Evolutionary conservation across 2,329 filamentous ascomycete genomes (phyloP).

Genomic region (Claviceps maximensis): DNA sequence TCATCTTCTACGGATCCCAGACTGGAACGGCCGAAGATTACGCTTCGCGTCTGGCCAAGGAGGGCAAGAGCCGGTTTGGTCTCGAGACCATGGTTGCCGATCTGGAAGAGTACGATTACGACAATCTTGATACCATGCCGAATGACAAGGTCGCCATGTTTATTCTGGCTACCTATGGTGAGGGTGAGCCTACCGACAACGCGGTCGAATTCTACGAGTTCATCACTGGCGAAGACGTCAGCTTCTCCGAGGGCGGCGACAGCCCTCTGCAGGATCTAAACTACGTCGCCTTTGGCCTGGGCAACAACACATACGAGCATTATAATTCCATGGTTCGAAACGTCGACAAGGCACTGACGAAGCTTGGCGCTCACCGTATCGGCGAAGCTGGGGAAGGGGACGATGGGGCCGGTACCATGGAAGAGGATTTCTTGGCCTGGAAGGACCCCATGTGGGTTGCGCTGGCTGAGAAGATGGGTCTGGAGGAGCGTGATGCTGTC

Average conservation of each 20-base stretch:
- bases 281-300: slow-evolving; percentile 89
- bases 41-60: slow-evolving; percentile 88
- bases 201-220: slow-evolving; percentile 99
- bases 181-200: slow-evolving; percentile 97
- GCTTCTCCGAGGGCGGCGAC: slow-evolving; percentile 64
- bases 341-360: slow-evolving; percentile 67
- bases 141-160: slow-evolving; percentile 90
- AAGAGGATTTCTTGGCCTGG: slow-evolving; percentile 98
- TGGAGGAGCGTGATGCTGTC: slow-evolving; percentile 90
- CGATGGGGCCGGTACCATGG: slow-evolving; percentile 97
- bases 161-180: slow-evolving; percentile 91
- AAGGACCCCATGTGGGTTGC: slow-evolving; percentile 98
- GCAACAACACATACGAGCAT: slow-evolving; percentile 99
- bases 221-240: slow-evolving; percentile 65
- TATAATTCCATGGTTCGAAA: slow-evolving; percentile 98
- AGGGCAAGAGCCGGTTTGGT: slow-evolving; percentile 90
- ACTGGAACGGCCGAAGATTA: slow-evolving; percentile 98
- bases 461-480: slow-evolving; percentile 65
- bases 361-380: slow-evolving; percentile 72
- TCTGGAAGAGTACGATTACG: slow-evolving; percentile 93
- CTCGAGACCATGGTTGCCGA: slow-evolving; percentile 98
- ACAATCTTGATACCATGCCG: slow-evolving; percentile 80
- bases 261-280: slow-evolving; percentile 70
- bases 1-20: slow-evolving; percentile 97
- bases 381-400: slow-evolving; percentile 89